Conservation (phyloP, 2,329 filamentous ascomycete genomes). For the Ophiostoma quercus region DNA sequence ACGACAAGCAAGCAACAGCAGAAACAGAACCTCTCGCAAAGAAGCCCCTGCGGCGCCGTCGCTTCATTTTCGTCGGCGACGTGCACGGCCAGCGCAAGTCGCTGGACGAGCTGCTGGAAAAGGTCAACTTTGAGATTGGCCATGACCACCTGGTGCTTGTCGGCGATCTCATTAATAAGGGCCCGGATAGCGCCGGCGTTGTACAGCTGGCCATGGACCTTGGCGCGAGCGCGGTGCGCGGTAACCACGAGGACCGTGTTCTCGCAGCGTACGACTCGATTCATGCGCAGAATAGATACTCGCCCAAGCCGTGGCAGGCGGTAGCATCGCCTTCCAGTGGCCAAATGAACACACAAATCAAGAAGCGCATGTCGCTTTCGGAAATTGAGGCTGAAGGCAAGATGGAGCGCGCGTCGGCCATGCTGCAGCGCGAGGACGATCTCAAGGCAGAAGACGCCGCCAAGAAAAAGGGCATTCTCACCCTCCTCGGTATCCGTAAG, state of each 20-base stretch:
- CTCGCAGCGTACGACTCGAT: constrained; percentile 56
- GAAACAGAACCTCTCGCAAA: constrained; percentile 35
- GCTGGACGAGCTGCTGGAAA: constrained; percentile 59
- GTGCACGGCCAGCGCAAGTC: constrained; percentile 80
- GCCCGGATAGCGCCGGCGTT: constrained; percentile 74
- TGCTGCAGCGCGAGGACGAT: constrained; percentile 30
- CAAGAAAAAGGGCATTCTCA: constrained; percentile 6
- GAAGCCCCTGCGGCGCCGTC: constrained; percentile 35
- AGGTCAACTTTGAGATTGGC: constrained; percentile 55
- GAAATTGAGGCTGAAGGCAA: constrained; percentile 24
- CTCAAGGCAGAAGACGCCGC: constrained; percentile 10
- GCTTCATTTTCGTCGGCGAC: constrained; percentile 81
- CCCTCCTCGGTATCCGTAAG: constrained; percentile 6
- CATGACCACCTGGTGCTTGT: constrained; percentile 70
- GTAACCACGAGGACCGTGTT: constrained; percentile 87
- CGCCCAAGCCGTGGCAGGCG: background rate
- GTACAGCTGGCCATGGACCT: constrained; percentile 68
- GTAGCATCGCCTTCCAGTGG: background rate
- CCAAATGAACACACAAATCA: background rate
- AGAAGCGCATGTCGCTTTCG: background rate
- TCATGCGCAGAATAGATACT: constrained; percentile 20
- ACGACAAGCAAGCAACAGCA: background rate
- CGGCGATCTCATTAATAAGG: constrained; percentile 80
- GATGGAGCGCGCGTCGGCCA: constrained; percentile 21
- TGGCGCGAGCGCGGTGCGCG: constrained; percentile 75